phyloP scores from a whole-genome alignment of 352 stramenopile genomes.

The Phytophthora pistaciae region DNA sequence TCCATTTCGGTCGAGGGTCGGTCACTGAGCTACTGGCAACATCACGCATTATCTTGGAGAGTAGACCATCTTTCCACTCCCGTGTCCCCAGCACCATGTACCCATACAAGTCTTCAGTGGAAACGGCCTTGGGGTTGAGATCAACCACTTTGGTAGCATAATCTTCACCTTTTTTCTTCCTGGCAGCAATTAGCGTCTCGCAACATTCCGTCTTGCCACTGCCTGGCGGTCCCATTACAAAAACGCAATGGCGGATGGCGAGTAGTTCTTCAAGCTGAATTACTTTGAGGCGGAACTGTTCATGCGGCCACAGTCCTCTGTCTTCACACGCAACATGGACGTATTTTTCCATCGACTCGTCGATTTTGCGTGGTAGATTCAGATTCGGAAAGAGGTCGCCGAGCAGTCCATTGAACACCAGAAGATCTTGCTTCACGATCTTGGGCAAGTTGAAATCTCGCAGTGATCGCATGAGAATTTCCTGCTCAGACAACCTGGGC shows the following conservation, averaged over 20 bases:
- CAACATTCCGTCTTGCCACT: conserved; percentile 96
- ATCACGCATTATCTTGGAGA: conserved; percentile 96
- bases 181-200: conserved; percentile 88
- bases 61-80: conserved; percentile 96
- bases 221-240: conserved; percentile 94
- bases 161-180: conserved; percentile 77
- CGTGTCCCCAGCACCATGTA: conserved; percentile 95
- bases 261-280: conserved; percentile 96
- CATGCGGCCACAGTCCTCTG: conserved; percentile 91
- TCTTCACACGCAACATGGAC: conserved; percentile 92
- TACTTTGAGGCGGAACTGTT: conserved; percentile 94
- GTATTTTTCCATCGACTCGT: conserved; percentile 91
- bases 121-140: conserved; percentile 96
- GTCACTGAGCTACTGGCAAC: conserved; percentile 71
- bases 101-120: conserved; percentile 97
- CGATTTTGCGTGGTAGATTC: conserved; percentile 89
- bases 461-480: conserved; percentile 95
- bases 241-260: conserved; percentile 95
- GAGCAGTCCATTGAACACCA: conserved; percentile 95
- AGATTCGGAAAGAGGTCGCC: conserved; percentile 94
- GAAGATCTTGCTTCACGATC: conserved; percentile 94
- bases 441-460: conserved; percentile 97
- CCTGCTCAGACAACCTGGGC: conserved; percentile 92
- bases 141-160: conserved; percentile 83
- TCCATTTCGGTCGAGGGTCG: conserved; percentile 92